Evolutionary conservation across 2,329 filamentous ascomycete species (phyloP).

Genomic region (Sordariomycetes sp.): DNA sequence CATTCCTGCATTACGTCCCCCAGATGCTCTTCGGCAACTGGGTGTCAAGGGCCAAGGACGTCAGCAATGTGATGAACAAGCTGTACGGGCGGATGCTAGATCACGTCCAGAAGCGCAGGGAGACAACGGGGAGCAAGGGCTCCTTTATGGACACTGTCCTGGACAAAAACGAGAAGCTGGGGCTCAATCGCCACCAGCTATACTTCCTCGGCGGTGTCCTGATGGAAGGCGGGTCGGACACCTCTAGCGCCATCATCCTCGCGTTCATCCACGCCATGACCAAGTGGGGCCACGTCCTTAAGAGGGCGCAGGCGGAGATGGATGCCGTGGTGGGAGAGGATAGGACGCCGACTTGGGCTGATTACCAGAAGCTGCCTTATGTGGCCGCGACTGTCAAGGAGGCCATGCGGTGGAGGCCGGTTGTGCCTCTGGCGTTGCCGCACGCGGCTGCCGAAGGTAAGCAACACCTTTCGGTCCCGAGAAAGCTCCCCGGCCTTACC

Average conservation of each 20-base stretch:
- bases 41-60: slow-evolving; percentile 19
- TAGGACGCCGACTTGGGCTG: slow-evolving; percentile 23
- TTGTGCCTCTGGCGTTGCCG: slow-evolving; percentile 20
- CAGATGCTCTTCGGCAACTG: slow-evolving; percentile 27
- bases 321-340: slow-evolving; percentile 23
- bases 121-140: slow-evolving; percentile 11
- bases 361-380: slow-evolving; percentile 27
- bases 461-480: neutral
- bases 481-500: neutral
- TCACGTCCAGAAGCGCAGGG: slow-evolving; percentile 20
- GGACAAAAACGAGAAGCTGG: slow-evolving; percentile 20
- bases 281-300: slow-evolving; percentile 23
- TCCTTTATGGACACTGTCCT: slow-evolving; percentile 29
- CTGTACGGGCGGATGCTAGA: slow-evolving; percentile 25
- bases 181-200: slow-evolving; percentile 19
- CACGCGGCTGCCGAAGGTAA: slow-evolving; percentile 18
- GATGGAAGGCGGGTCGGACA: slow-evolving; percentile 25
- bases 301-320: slow-evolving; percentile 27
- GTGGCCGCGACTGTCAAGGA: slow-evolving; percentile 30
- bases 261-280: slow-evolving; percentile 29
- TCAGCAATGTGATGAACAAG: slow-evolving; percentile 26
- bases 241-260: slow-evolving; percentile 20
- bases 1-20: slow-evolving; percentile 29
- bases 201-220: slow-evolving; percentile 20
- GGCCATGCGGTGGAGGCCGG: slow-evolving; percentile 27